A percentile compares a stretch with the other conserved stretches of the same genome.
phyloP scores from a whole-genome alignment of 2,329 filamentous ascomycete species.

The Botryotinia globosa region DNA sequence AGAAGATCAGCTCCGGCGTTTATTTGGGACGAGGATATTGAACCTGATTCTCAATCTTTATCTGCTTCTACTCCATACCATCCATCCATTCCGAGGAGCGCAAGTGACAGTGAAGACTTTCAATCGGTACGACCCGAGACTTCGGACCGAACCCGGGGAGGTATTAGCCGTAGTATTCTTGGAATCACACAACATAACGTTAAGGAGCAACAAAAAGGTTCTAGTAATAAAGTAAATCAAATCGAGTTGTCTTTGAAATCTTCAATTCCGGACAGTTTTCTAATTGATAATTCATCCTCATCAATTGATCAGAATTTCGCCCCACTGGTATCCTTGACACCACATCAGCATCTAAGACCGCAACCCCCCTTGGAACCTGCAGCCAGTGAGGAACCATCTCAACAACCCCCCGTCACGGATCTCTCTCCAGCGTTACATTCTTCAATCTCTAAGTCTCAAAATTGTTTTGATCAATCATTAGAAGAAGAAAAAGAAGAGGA shows the following conservation, averaged over 20 bases:
- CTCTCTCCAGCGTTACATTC: not conserved
- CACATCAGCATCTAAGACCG: not conserved
- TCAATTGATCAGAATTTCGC: not conserved
- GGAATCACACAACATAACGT: constrained; percentile 15
- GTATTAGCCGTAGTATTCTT: constrained; percentile 7
- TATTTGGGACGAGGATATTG: constrained; percentile 30
- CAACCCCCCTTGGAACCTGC: constrained; percentile 4
- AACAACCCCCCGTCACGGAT: not conserved
- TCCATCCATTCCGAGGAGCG: constrained; percentile 17
- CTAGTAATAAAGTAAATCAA: not conserved
- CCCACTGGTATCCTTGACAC: constrained; percentile 17
- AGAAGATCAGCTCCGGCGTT: constrained; percentile 16
- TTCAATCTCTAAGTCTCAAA: not conserved
- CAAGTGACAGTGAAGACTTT: constrained; percentile 5
- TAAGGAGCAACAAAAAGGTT: not conserved
- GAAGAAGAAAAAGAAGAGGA: too few species aligned
- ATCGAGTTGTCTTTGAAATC: not conserved
- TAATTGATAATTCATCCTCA: not conserved
- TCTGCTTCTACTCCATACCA: constrained; percentile 23
- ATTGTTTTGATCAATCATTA: not conserved
- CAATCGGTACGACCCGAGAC: constrained; percentile 6
- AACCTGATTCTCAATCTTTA: constrained; percentile 31
- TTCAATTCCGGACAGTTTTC: constrained; percentile 8
- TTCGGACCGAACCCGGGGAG: constrained; percentile 19
- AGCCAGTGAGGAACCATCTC: constrained; percentile 9